Conservation (phyloP, 768 basidiomycete genomes). For the Pulveroboletus sp. region DNA sequence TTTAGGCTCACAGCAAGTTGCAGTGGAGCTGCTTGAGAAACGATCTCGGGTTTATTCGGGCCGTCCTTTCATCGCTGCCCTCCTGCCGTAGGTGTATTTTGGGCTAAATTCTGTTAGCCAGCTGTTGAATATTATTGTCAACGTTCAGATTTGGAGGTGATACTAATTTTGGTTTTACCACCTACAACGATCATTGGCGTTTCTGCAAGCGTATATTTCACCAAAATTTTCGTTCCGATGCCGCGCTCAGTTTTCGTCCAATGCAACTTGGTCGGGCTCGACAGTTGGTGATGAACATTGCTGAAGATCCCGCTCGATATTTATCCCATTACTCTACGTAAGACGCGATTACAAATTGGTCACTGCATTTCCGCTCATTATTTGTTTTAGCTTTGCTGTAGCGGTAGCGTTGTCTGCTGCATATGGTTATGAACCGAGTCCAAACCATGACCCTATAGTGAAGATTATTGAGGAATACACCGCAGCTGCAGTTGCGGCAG, state of each 20-base stretch:
- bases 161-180: neutral
- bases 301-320: neutral
- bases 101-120: neutral
- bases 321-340: neutral
- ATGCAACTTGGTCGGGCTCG: constrained; percentile 5
- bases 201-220: constrained; percentile 10
- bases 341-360: neutral
- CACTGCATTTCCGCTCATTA: neutral
- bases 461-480: neutral
- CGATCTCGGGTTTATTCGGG: constrained; percentile 47
- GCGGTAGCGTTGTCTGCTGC: neutral
- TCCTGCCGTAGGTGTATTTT: constrained; percentile 2
- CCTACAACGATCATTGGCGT: constrained; percentile 12
- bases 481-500: neutral
- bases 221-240: constrained; percentile 8
- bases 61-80: constrained; percentile 34
- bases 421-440: constrained; percentile 7
- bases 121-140: neutral
- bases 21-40: constrained; percentile 44
- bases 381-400: neutral
- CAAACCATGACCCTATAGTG: constrained; percentile 8
- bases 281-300: constrained; percentile 1
- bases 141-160: constrained; percentile 7
- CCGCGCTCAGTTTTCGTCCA: constrained; percentile 1
- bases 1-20: constrained; percentile 42